Base-by-base conservation (phyloP, 805 yeast species). In the Starmerella vaccinii region DNA sequence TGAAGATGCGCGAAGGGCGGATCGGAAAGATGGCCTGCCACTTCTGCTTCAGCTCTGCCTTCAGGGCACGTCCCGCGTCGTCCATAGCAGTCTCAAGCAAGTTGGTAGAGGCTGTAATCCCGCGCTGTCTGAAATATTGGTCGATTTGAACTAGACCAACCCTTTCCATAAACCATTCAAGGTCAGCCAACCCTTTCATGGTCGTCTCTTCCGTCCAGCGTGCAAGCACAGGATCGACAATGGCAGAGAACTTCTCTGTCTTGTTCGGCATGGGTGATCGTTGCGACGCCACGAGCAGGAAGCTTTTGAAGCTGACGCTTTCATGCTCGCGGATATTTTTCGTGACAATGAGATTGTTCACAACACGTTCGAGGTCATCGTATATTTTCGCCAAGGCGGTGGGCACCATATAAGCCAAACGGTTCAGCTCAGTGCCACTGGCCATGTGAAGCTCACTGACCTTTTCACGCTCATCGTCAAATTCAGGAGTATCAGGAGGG, bases 131-230 rank as follows among this genome's bases (percentile, higher is more conserved):
- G 67, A 94, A 92, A 63, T 92, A 92, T 52, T 83, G 83, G 0
- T 97, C 95, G 61, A 92, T 94, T 63, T 81, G 80, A 2, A 88
- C 97, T 49, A 92, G 86, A 2, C 98, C 98, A 47, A 94, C 75
- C 60, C 97, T 76, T 67, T 89, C 97, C 97, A 92, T 90, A 60
- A 92, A 92, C 97, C 97, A 92, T 54, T 87, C 95, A 41, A 94
- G 72, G 62, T 90, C 95, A 61, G 81, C 71, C 26, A 92, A 70
- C 0, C 97, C 97, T 62, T 87, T 87, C 55, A 86, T 88, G 0
- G 97, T 90, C 10, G 78, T 81, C 19, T 88, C 90, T 42, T 89
- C 88, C 0, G 90, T 81, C 99, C 99, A 92, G 0, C 95, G 89
- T 12, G 76, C 69, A 45, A 94, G 71, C 57, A 92, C 97, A 0